A percentile compares a stretch with the other conserved stretches of the same genome.
Evolutionary conservation across 2,329 filamentous ascomycete species (phyloP).

Genomic region (Didymella lethalis): DNA sequence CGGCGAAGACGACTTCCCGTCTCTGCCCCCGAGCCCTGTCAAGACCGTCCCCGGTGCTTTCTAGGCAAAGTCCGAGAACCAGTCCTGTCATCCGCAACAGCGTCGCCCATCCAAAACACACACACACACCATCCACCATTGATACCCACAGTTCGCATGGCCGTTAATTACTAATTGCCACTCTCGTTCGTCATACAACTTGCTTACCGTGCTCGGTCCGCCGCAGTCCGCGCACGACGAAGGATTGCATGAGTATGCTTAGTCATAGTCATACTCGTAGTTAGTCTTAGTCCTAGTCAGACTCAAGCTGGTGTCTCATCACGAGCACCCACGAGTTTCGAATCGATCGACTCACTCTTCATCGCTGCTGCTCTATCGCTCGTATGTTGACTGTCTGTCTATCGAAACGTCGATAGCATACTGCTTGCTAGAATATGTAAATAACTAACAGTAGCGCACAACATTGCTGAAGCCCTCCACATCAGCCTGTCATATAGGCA

Average conservation of each 20-base stretch:
- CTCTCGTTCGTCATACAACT: neutral
- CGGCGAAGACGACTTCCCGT: conserved; percentile 44
- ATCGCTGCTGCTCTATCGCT: too few species aligned
- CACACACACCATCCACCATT: neutral
- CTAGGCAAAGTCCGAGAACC: conserved; percentile 4
- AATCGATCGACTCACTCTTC: neutral
- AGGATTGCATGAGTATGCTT: neutral
- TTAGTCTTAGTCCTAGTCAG: conserved; percentile 12
- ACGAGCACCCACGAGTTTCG: neutral
- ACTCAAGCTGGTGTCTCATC: neutral
- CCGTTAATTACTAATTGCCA: neutral
- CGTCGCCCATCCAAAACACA: neutral
- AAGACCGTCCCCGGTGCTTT: conserved; percentile 47
- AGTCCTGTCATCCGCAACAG: neutral
- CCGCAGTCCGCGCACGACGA: neutral
- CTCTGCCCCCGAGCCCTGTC: conserved; percentile 48
- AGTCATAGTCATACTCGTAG: conserved; percentile 14
- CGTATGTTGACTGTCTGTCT: too few species aligned
- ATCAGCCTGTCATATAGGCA: neutral
- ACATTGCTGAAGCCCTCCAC: neutral
- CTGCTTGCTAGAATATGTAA: neutral
- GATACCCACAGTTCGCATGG: neutral
- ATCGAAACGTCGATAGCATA: too few species aligned
- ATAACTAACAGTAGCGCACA: neutral
- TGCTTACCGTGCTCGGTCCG: neutral